Conservation (phyloP, 208 protist genomes). For the Trypanosoma platydactyli region DNA sequence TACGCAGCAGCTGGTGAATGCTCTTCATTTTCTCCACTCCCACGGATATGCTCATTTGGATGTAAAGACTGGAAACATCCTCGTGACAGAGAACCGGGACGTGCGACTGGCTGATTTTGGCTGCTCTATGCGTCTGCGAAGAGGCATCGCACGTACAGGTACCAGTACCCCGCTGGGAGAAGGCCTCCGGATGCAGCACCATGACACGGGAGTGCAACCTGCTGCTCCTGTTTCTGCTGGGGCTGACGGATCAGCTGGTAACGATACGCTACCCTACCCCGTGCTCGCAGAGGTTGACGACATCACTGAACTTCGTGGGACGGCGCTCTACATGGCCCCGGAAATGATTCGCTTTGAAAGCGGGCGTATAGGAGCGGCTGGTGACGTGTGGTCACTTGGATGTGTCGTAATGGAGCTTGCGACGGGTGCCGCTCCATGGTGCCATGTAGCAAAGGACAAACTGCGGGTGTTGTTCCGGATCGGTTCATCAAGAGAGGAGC, state of each 20-base stretch:
- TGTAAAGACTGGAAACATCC: slow-evolving; percentile 90
- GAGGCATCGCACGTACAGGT: background rate
- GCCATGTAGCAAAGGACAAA: slow-evolving; percentile 27
- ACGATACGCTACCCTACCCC: slow-evolving; percentile 29
- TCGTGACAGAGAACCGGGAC: slow-evolving; percentile 66
- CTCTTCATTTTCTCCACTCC: slow-evolving; percentile 79
- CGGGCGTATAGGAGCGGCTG: slow-evolving; percentile 19
- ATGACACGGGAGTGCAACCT: background rate
- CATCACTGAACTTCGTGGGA: slow-evolving; percentile 80
- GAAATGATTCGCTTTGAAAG: slow-evolving; percentile 69
- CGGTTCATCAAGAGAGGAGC: slow-evolving; percentile 46
- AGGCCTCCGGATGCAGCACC: background rate
- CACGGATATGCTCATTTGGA: slow-evolving; percentile 89
- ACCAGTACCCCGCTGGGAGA: background rate
- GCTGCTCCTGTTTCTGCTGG: slow-evolving; percentile 5
- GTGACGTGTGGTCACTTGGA: slow-evolving; percentile 47
- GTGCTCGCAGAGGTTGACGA: slow-evolving; percentile 52
- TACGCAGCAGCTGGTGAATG: slow-evolving; percentile 66
- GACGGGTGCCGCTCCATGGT: slow-evolving; percentile 32
- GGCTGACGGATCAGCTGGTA: background rate
- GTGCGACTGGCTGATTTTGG: slow-evolving; percentile 93
- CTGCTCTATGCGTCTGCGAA: slow-evolving; percentile 76
- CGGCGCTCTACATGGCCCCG: slow-evolving; percentile 63
- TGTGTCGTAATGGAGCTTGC: slow-evolving; percentile 43
- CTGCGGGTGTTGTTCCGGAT: slow-evolving; percentile 24